Evolutionary conservation across 1,284 basidiomycete species (phyloP).

Genomic region (Erythrobasidium hasegawianum): DNA sequence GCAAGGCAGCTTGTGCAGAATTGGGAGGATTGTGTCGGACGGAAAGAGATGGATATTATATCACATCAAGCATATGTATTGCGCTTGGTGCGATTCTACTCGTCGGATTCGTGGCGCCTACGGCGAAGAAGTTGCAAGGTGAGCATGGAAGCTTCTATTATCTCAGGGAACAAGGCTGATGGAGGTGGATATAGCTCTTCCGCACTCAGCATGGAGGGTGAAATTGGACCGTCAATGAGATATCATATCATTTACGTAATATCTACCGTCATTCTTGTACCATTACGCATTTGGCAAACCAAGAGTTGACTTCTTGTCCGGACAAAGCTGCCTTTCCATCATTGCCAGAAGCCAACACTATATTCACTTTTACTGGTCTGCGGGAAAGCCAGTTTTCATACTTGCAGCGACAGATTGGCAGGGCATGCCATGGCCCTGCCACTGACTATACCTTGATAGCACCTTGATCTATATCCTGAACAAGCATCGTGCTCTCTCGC

Average conservation of each 20-base stretch:
- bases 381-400: too few species aligned
- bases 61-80: slow-evolving; percentile 75
- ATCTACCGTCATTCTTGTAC: too few species aligned
- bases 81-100: slow-evolving; percentile 68
- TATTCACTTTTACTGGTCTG: too few species aligned
- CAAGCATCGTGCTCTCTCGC: too few species aligned
- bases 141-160: slow-evolving; percentile 46
- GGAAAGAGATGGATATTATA: slow-evolving; percentile 87
- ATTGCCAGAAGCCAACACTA: too few species aligned
- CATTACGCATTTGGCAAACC: too few species aligned
- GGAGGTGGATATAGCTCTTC: slow-evolving; percentile 35
- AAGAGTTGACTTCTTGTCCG: too few species aligned
- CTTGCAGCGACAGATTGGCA: too few species aligned
- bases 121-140: slow-evolving; percentile 80
- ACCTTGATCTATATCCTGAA: too few species aligned
- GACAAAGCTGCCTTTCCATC: too few species aligned
- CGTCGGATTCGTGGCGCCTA: slow-evolving; percentile 74
- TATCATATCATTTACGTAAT: background rate
- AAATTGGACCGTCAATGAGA: slow-evolving; percentile 35
- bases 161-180: background rate
- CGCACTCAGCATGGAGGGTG: slow-evolving; percentile 39
- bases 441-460: too few species aligned
- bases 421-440: too few species aligned
- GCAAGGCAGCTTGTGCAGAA: slow-evolving; percentile 71
- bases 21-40: slow-evolving; percentile 76